Percentiles rank a stretch among this genome's conserved stretches.
These are phyloP conservation scores for Coemansia sp. DNA, from an alignment of 192 early-diverging fungal species.

Conservation along the genomic window DNA sequence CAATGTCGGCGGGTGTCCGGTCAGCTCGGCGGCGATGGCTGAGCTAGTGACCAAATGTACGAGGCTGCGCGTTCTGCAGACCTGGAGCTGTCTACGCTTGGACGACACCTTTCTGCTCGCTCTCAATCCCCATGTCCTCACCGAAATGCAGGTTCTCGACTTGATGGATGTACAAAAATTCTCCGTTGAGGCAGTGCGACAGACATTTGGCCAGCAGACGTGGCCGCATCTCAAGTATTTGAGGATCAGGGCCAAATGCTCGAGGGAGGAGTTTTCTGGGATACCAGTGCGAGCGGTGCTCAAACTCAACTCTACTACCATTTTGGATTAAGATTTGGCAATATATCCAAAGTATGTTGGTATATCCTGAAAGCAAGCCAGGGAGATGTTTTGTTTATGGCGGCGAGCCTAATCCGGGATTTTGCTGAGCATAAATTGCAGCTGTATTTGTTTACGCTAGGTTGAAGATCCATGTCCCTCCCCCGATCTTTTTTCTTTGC, in stretches of 20 bases:
- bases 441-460: not conserved
- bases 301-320: conserved; percentile 51
- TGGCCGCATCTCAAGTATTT: conserved; percentile 56
- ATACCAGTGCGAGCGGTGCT: conserved; percentile 43
- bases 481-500: not conserved
- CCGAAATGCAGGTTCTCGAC: conserved; percentile 51
- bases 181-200: conserved; percentile 39
- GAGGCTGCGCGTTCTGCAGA: conserved; percentile 41
- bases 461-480: not conserved
- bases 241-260: conserved; percentile 50
- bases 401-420: not conserved
- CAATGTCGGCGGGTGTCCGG: conserved; percentile 55
- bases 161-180: conserved; percentile 60
- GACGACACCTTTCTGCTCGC: conserved; percentile 54
- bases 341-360: too few species aligned
- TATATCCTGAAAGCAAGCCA: too few species aligned
- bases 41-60: conserved; percentile 49
- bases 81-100: conserved; percentile 55
- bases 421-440: not conserved
- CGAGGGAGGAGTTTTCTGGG: conserved; percentile 44
- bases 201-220: conserved; percentile 41
- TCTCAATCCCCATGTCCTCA: conserved; percentile 36
- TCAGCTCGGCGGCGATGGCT: conserved; percentile 54
- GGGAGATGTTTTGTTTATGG: not conserved
- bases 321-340: conserved; percentile 27